These are phyloP conservation scores for Verticillium zaregamsianum DNA, from an alignment of 2,329 filamentous ascomycete species.

Conservation along the genomic window DNA sequence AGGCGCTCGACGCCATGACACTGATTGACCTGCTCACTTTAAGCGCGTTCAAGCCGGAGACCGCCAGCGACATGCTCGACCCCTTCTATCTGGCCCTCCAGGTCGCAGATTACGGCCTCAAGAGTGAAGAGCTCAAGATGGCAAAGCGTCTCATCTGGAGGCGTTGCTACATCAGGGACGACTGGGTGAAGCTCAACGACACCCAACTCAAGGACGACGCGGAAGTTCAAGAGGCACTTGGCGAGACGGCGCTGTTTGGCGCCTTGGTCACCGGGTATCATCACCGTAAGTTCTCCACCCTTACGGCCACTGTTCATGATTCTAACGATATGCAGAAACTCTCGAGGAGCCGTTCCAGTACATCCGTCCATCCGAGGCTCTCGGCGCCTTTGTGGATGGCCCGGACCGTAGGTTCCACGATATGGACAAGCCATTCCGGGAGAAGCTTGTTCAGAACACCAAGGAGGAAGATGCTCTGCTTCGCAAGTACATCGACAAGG, in stretches of 20 bases:
- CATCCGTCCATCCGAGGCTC: slow-evolving; percentile 46
- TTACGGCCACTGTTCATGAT: neutral
- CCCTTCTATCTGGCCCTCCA: slow-evolving; percentile 75
- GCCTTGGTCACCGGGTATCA: slow-evolving; percentile 62
- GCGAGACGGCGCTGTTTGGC: slow-evolving; percentile 63
- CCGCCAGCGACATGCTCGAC: slow-evolving; percentile 49
- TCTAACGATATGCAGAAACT: slow-evolving; percentile 27
- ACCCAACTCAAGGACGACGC: slow-evolving; percentile 70
- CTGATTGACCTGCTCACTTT: slow-evolving; percentile 78
- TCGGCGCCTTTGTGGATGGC: slow-evolving; percentile 58
- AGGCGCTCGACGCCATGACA: slow-evolving; percentile 61
- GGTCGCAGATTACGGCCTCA: slow-evolving; percentile 51
- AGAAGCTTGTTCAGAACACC: slow-evolving; percentile 68
- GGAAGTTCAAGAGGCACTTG: slow-evolving; percentile 59
- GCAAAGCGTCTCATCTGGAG: slow-evolving; percentile 73
- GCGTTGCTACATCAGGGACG: slow-evolving; percentile 75
- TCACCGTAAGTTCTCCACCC: slow-evolving; percentile 50
- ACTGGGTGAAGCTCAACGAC: slow-evolving; percentile 78
- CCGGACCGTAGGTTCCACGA: slow-evolving; percentile 57
- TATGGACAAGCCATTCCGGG: slow-evolving; percentile 59
- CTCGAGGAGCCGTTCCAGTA: slow-evolving; percentile 38
- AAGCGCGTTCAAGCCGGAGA: slow-evolving; percentile 46
- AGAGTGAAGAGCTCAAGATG: slow-evolving; percentile 53
- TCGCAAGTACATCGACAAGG: slow-evolving; percentile 59
- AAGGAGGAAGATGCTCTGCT: slow-evolving; percentile 67